Percentiles rank a stretch among this genome's conserved stretches.
These are phyloP conservation scores for Pseudocercospora fijiensis DNA, from an alignment of 2,329 filamentous ascomycete species.

Conservation along the genomic window DNA sequence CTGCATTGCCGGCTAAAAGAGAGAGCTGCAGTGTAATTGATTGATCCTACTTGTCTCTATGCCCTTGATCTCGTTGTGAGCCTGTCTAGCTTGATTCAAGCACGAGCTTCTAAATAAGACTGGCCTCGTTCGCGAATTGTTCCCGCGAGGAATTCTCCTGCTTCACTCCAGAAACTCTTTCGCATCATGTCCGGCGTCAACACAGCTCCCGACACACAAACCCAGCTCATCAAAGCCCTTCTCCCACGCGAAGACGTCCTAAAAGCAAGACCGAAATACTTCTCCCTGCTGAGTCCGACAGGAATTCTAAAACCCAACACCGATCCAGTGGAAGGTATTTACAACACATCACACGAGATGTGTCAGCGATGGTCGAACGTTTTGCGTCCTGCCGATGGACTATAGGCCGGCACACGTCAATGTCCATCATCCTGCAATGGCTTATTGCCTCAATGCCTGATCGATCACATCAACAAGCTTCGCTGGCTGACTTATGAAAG, in stretches of 20 bases:
- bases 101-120: too few species aligned
- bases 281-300: constrained; percentile 41
- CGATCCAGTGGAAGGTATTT: constrained; percentile 44
- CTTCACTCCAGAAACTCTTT: too few species aligned
- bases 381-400: not conserved
- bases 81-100: too few species aligned
- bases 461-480: not conserved
- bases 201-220: too few species aligned
- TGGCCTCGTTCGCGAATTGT: too few species aligned
- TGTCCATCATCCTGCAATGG: not conserved
- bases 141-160: too few species aligned
- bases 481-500: not conserved
- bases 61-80: too few species aligned
- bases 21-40: too few species aligned
- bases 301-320: constrained; percentile 44
- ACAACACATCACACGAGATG: constrained; percentile 41
- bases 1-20: too few species aligned
- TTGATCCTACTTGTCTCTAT: too few species aligned
- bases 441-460: not conserved
- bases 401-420: not conserved
- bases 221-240: constrained; percentile 40
- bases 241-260: constrained; percentile 47
- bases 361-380: not conserved
- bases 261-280: constrained; percentile 44
- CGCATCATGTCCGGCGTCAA: too few species aligned